Evolutionary conservation across 345 rosid genomes (phyloP).

Genomic region (Acer yangbiense): DNA sequence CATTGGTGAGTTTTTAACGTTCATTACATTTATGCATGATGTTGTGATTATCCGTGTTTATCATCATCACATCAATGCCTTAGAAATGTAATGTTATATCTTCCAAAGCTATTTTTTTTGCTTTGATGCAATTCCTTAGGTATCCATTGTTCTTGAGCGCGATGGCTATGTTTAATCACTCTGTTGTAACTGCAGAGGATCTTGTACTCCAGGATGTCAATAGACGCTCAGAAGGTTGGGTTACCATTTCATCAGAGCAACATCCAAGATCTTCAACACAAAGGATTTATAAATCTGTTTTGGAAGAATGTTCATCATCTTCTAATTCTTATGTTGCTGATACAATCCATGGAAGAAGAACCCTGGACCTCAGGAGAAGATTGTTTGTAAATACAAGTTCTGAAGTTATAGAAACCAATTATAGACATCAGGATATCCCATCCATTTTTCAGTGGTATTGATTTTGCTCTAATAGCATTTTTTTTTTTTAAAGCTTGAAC

Average conservation of each 20-base stretch:
- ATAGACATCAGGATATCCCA: conserved; percentile 32
- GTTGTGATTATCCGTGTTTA: background rate
- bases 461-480: conserved; percentile 6
- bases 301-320: conserved; percentile 36
- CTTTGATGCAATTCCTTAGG: background rate
- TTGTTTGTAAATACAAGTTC: conserved; percentile 41
- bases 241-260: conserved; percentile 20
- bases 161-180: conserved; percentile 15
- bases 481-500: background rate
- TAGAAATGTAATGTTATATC: background rate
- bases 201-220: conserved; percentile 46
- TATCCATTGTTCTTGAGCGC: background rate
- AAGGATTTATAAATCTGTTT: conserved; percentile 24
- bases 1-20: conserved; percentile 45
- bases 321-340: conserved; percentile 19
- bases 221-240: conserved; percentile 34
- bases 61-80: background rate
- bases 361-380: conserved; percentile 16
- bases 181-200: conserved; percentile 45
- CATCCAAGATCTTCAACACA: conserved; percentile 35
- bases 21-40: background rate
- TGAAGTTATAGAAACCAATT: conserved; percentile 23
- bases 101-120: background rate
- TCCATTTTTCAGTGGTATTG: conserved; percentile 54
- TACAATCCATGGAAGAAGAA: conserved; percentile 31